Percentiles rank a stretch among this genome's conserved stretches.
Evolutionary conservation across 2,329 filamentous ascomycete genomes (phyloP).

Genomic region (Neoarthrinium moseri): DNA sequence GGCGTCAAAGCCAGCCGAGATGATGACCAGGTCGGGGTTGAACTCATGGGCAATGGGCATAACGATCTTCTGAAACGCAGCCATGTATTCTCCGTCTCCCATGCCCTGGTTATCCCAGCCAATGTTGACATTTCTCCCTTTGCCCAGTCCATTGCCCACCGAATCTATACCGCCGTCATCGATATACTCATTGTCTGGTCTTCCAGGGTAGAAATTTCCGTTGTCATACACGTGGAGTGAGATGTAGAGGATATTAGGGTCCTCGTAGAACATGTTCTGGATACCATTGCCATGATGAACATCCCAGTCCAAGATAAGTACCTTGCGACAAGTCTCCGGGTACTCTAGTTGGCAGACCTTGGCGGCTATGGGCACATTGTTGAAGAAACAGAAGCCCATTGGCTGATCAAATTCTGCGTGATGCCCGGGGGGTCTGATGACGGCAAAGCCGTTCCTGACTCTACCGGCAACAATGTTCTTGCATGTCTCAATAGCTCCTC

Average conservation of each 20-base stretch:
- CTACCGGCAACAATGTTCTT: constrained; percentile 80
- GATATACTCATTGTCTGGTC: constrained; percentile 53
- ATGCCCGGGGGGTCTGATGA: constrained; percentile 92
- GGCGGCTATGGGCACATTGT: constrained; percentile 94
- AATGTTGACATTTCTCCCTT: constrained; percentile 66
- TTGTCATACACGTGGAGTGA: constrained; percentile 87
- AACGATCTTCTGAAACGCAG: constrained; percentile 90
- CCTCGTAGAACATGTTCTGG: constrained; percentile 92
- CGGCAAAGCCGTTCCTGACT: constrained; percentile 92
- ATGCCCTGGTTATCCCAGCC: constrained; percentile 72
- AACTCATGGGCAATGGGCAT: constrained; percentile 97
- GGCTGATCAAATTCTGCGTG: constrained; percentile 84
- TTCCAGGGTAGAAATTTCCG: constrained; percentile 81
- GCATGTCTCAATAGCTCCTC: constrained; percentile 93
- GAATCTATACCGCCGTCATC: constrained; percentile 63
- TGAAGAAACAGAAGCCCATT: constrained; percentile 97
- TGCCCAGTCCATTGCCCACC: constrained; percentile 52
- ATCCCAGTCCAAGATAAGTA: constrained; percentile 92
- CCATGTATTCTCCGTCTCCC: constrained; percentile 96
- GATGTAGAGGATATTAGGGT: constrained; percentile 94
- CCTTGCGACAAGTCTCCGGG: constrained; percentile 77
- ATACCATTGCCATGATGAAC: constrained; percentile 85
- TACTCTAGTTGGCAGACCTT: constrained; percentile 81
- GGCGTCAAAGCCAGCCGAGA: constrained; percentile 94
- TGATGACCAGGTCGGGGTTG: constrained; percentile 88